These are phyloP conservation scores for Suillus subluteus DNA, from an alignment of 768 basidiomycete species.

Conservation along the genomic window DNA sequence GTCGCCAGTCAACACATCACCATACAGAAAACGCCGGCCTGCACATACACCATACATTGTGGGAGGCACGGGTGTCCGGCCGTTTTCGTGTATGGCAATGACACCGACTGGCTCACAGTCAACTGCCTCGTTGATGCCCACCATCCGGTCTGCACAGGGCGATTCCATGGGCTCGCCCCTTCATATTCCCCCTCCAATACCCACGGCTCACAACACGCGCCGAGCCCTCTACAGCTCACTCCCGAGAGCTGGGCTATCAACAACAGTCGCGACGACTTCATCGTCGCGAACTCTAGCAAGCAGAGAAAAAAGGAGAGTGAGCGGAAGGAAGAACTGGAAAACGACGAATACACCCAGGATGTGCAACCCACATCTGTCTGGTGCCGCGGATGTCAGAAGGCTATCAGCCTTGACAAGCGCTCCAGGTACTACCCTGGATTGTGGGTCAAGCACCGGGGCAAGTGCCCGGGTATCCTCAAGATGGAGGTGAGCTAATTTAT, in stretches of 20 bases:
- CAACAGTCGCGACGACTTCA: neutral
- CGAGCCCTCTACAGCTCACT: too few species aligned
- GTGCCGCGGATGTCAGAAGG: conserved; percentile 32
- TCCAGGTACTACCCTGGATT: conserved; percentile 39
- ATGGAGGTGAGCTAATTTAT: conserved; percentile 27
- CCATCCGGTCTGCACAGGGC: conserved; percentile 26
- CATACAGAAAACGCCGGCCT: neutral
- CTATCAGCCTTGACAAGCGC: conserved; percentile 37
- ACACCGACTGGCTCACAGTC: conserved; percentile 28
- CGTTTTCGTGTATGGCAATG: conserved; percentile 29
- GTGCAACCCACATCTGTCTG: conserved; percentile 31
- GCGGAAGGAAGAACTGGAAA: conserved; percentile 30
- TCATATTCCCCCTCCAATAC: neutral
- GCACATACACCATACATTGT: conserved; percentile 13
- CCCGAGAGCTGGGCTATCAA: neutral
- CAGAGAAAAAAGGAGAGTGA: conserved; percentile 33
- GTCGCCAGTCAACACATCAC: neutral
- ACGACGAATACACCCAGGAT: conserved; percentile 31
- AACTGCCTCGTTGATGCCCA: conserved; percentile 30
- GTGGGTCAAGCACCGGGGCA: conserved; percentile 36
- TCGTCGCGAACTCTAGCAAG: conserved; percentile 21
- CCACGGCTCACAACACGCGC: too few species aligned
- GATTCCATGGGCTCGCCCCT: neutral
- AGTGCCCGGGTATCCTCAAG: conserved; percentile 29
- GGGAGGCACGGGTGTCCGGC: conserved; percentile 22